Evolutionary conservation across 441 rosid genomes (phyloP).

Genomic region (Omphalea diandra): DNA sequence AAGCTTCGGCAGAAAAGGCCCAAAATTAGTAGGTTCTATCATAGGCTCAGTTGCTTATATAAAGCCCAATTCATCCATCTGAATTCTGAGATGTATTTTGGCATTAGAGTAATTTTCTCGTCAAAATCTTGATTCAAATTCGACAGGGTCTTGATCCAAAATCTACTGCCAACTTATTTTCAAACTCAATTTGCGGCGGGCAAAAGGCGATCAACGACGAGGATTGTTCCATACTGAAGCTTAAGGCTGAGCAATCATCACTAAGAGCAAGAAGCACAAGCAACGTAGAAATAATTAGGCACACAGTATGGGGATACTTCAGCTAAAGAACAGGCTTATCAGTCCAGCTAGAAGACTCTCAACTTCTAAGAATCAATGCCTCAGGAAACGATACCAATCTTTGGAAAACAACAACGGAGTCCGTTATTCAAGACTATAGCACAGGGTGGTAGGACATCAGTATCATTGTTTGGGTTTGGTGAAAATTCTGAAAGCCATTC

Average conservation of each 20-base stretch:
- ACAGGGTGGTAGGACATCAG: slow-evolving; percentile 67
- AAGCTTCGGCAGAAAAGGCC: not conserved
- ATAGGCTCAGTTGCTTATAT: no score
- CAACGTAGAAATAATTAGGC: slow-evolving; percentile 57
- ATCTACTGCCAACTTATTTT: slow-evolving; percentile 73
- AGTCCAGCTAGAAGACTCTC: slow-evolving; percentile 73
- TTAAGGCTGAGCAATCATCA: slow-evolving; percentile 46
- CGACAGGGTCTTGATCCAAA: slow-evolving; percentile 90
- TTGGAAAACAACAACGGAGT: slow-evolving; percentile 94
- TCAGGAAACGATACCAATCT: slow-evolving; percentile 43
- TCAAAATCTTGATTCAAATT: not conserved
- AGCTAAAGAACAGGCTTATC: slow-evolving; percentile 85
- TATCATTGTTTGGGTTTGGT: slow-evolving; percentile 62
- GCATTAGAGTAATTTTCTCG: no score
- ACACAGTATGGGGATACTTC: slow-evolving; percentile 79
- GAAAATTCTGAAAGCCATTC: slow-evolving; percentile 59
- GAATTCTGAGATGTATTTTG: no score
- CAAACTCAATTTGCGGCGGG: slow-evolving; percentile 52
- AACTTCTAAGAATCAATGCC: slow-evolving; percentile 63
- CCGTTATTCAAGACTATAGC: slow-evolving; percentile 72
- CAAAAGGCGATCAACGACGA: slow-evolving; percentile 48
- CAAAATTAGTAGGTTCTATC: not conserved
- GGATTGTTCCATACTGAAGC: slow-evolving; percentile 56
- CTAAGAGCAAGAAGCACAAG: slow-evolving; percentile 51
- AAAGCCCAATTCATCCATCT: not conserved